Evolutionary conservation across 2,329 filamentous ascomycete species (phyloP), one percentile per base, ranked within the genome.

Genomic region (Xylariaceae sp.): DNA sequence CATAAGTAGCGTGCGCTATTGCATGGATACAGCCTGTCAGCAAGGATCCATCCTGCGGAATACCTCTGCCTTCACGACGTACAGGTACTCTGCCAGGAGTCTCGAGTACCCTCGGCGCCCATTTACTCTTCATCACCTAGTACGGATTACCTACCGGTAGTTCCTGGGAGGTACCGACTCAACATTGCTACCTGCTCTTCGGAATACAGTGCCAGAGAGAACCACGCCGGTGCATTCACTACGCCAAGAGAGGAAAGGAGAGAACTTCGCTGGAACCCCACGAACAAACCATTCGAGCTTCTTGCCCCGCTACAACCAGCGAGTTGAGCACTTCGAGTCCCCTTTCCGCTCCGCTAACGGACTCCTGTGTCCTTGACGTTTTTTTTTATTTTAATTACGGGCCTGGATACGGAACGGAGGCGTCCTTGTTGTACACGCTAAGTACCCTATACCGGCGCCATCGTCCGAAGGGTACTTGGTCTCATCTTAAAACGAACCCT

Each of bases 401-500:
- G 18, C 17, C 34, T 45, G 10, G 15, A 49, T 3, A 56, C 44
- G 23, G 5, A 45, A 42, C 45, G 35, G 15, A 49, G 50, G 34
- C 47, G 47, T 56, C 50, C 53, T 50, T 30, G 23, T 30, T 30
- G 23, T 30, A 30, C 23, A 30, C 23, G 30, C 34, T 30, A 34
- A 18, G 30, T 47, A 13, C 13, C 13, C 42, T 34, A 42, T 42
- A 9, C 37, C 9, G 9, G 13, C 37, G 9, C 37, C 37, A 42
- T 42, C 37, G 13, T 42, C 37, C 9, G 9, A 4, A 42, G 9
- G 37, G 44, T 4, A n/a, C 44, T n/a, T n/a, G 44, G 11, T 47
- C 44, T n/a, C 45, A 35, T 54, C 53, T 53, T 53, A 63, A 15
- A 51, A 50, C 59, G 57, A 57, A 57, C 49, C 57, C 51, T 56